Conservation (phyloP, 2,329 filamentous ascomycete genomes). For the Fusarium floridanum region DNA sequence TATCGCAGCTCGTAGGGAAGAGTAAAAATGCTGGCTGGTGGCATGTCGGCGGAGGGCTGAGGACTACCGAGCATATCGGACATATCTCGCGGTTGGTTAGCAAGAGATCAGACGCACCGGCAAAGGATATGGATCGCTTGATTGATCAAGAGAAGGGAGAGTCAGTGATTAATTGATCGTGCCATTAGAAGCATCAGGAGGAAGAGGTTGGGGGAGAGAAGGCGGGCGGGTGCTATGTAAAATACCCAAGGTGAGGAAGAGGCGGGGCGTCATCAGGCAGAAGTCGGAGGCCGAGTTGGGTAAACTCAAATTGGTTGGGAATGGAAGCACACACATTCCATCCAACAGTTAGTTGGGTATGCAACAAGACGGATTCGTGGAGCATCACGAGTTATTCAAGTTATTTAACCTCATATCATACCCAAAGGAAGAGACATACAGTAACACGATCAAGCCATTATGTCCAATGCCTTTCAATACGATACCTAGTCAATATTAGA, state of each 20-base stretch:
- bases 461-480: background rate
- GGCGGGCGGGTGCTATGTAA: too few species aligned
- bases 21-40: background rate
- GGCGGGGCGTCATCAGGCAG: background rate
- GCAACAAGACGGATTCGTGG: background rate
- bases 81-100: background rate
- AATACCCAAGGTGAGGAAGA: too few species aligned
- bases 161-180: background rate
- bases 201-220: background rate
- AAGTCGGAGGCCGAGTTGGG: background rate
- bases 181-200: background rate
- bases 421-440: background rate
- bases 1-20: conserved; percentile 1
- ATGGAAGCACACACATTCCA: background rate
- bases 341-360: background rate
- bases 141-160: background rate
- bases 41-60: background rate
- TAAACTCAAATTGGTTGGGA: background rate
- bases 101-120: background rate
- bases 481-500: background rate
- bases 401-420: background rate
- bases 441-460: background rate
- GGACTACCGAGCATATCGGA: background rate
- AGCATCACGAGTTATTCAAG: background rate
- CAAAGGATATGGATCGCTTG: background rate